Conservation (phyloP, 2,329 filamentous ascomycete species). For the Cladobotryum mycophilum region DNA sequence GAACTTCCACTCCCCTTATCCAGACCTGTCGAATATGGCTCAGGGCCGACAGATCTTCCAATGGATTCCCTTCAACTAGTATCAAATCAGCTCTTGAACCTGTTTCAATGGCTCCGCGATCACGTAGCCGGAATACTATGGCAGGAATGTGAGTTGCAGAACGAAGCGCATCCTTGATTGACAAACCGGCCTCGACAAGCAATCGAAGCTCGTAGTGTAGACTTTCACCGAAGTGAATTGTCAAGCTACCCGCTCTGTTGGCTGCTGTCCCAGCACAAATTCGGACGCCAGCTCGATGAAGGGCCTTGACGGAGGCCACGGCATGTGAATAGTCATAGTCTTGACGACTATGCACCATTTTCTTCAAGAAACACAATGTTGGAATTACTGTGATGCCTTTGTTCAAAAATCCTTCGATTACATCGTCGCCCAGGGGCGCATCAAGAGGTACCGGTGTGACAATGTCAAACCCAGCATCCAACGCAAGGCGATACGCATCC, state of each 20-base stretch:
- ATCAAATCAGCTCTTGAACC: conserved; percentile 25
- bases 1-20: conserved; percentile 20
- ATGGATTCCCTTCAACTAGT: conserved; percentile 23
- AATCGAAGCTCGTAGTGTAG: conserved; percentile 19
- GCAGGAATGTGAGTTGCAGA: conserved; percentile 17
- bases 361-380: conserved; percentile 20
- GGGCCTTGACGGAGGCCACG: conserved; percentile 17
- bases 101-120: conserved; percentile 19
- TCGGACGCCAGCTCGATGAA: conserved; percentile 22
- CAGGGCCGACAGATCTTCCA: conserved; percentile 21
- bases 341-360: neutral
- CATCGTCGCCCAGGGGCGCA: conserved; percentile 15
- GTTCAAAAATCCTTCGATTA: conserved; percentile 14
- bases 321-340: conserved; percentile 17
- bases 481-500: conserved; percentile 18
- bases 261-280: conserved; percentile 27
- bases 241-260: conserved; percentile 12
- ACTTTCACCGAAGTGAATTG: conserved; percentile 14
- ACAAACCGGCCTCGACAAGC: conserved; percentile 16
- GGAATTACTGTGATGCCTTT: conserved; percentile 20
- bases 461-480: conserved; percentile 22
- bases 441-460: conserved; percentile 24
- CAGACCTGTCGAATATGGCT: conserved; percentile 21
- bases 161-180: conserved; percentile 15
- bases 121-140: conserved; percentile 17